Conservation (phyloP, 2,329 filamentous ascomycete species). For the Fusarium palustre region DNA sequence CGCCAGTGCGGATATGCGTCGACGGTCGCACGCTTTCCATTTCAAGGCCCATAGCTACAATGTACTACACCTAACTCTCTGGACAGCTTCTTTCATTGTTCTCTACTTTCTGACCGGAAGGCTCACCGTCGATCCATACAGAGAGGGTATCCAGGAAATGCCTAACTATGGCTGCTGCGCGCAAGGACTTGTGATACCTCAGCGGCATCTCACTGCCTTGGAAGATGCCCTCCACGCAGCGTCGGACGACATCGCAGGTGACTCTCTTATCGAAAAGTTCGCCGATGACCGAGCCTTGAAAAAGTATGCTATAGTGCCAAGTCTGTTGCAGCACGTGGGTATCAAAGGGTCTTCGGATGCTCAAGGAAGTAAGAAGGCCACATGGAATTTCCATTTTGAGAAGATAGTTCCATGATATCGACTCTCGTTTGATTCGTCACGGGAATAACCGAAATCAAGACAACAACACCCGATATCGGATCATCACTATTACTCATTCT, state of each 20-base stretch:
- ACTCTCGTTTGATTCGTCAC: background rate
- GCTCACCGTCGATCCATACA: slow-evolving; percentile 41
- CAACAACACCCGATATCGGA: background rate
- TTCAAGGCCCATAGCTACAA: background rate
- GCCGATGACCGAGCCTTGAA: slow-evolving; percentile 42
- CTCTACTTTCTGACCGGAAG: slow-evolving; percentile 49
- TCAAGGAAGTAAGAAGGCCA: slow-evolving; percentile 41
- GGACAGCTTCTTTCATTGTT: slow-evolving; percentile 41
- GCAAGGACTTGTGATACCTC: slow-evolving; percentile 51
- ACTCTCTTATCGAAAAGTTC: slow-evolving; percentile 49
- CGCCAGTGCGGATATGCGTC: slow-evolving; percentile 18
- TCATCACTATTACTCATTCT: background rate
- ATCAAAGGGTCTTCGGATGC: slow-evolving; percentile 44
- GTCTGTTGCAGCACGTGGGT: slow-evolving; percentile 52
- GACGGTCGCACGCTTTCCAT: background rate
- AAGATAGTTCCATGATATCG: background rate
- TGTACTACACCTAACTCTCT: slow-evolving; percentile 38
- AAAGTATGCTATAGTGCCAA: slow-evolving; percentile 51
- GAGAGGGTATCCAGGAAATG: slow-evolving; percentile 49
- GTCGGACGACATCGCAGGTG: slow-evolving; percentile 44
- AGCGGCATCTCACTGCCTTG: slow-evolving; percentile 41
- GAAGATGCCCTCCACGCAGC: slow-evolving; percentile 31
- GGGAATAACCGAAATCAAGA: background rate
- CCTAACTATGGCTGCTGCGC: slow-evolving; percentile 52
- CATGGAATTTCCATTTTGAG: slow-evolving; percentile 52